Evolutionary conservation across 2,329 filamentous ascomycete genomes (phyloP), one percentile per base, ranked within the genome.

Genomic region (Penicillium hesseltinei): DNA sequence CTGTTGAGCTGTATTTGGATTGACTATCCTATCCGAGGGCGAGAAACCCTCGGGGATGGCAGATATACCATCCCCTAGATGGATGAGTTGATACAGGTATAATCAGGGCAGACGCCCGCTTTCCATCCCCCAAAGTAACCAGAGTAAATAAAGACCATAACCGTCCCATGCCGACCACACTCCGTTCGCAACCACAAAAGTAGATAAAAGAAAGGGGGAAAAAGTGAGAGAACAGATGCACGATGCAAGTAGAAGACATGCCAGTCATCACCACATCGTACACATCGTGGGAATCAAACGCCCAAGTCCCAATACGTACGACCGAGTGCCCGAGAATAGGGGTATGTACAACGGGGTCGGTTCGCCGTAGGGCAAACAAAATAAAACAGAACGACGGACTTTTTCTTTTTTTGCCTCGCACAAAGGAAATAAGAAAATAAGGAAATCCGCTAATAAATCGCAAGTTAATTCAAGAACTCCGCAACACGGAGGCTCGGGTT

Each of bases 151-250:
- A 56, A 58, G 61, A 64, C 57, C 56, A 66, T 49, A 55, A 63
- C 62, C 69, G 61, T 59, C 64, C 70, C 66, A 63, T 67, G 64
- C 64, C 70, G 59, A 65, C 60, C 67, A 63, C 69, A 69, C 71
- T 71, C 71, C 70, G 54, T 64, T 61, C 61, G 61, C 58, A 65
- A 60, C 52, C 60, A 62, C 51, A 21, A 35, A 51, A 51, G 58
- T 57, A 60, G 62, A 59, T 63, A 56, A 58, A 55, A 54, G 59
- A 64, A 63, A 57, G 55, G 40, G 5, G 2, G 39, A 64, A 55
- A 59, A 65, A 60, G 49, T 62, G 62, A 63, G 60, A 51, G 44
- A 63, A 64, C 56, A 57, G 56, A 63, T 66, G 62, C 43, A 66
- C 59, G 60, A 62, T 57, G 64, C 54, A 59, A 51, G 49, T 39